Evolutionary conservation across 1,139 yeast species (phyloP).

Genomic region (Neolecta irregularis): DNA sequence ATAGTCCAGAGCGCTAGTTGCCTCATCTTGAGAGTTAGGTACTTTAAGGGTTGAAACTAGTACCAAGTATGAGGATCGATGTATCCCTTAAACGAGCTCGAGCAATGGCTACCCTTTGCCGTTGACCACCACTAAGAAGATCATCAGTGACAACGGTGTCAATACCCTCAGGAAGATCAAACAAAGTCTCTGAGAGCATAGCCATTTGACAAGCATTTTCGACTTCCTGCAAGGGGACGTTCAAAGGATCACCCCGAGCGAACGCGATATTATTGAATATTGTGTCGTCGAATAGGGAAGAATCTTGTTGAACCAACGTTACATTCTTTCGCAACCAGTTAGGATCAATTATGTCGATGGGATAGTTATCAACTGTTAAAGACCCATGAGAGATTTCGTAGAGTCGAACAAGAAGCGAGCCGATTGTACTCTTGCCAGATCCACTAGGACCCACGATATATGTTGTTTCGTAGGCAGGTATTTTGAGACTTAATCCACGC

Average conservation of each 20-base stretch:
- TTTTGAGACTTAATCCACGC: slow-evolving; percentile 30
- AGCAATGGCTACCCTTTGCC: slow-evolving; percentile 67
- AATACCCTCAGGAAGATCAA: slow-evolving; percentile 37
- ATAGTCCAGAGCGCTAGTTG: slow-evolving; percentile 64
- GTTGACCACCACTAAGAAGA: slow-evolving; percentile 80
- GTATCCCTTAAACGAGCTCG: slow-evolving; percentile 61
- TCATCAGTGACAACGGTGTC: slow-evolving; percentile 36
- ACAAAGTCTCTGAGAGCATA: slow-evolving; percentile 33
- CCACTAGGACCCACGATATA: slow-evolving; percentile 79
- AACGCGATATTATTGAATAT: slow-evolving; percentile 41
- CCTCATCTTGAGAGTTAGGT: slow-evolving; percentile 40
- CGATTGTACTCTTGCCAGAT: slow-evolving; percentile 76
- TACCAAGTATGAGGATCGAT: slow-evolving; percentile 45
- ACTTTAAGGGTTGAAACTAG: background rate
- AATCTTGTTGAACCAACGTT: slow-evolving; percentile 57
- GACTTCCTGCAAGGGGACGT: slow-evolving; percentile 18
- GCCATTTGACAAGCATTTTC: slow-evolving; percentile 40
- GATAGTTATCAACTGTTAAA: slow-evolving; percentile 41
- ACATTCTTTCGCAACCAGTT: slow-evolving; percentile 48
- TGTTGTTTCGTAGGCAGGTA: slow-evolving; percentile 36
- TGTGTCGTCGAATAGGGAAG: slow-evolving; percentile 49
- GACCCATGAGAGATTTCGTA: slow-evolving; percentile 36
- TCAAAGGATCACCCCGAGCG: slow-evolving; percentile 26
- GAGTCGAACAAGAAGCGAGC: slow-evolving; percentile 44
- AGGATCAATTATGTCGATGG: slow-evolving; percentile 30